Base-by-base conservation (phyloP, 371 early-diverging fungal species). In the Conidiobolus incongruus region DNA sequence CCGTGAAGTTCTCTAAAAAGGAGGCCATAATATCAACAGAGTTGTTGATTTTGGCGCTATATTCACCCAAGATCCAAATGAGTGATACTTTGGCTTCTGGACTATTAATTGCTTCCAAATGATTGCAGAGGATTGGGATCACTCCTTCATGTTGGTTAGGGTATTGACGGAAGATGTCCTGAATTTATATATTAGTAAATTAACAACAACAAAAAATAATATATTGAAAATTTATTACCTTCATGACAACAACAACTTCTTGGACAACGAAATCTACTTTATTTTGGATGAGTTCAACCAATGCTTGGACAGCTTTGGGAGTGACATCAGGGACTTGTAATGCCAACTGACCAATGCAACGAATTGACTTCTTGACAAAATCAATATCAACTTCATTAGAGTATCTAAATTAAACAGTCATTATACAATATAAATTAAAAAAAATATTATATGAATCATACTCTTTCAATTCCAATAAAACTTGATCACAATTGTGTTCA, bases 11-110 rank as follows among this genome's bases (percentile, higher is more conserved):
- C 35, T 86, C 82, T 23, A 81, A 53, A 52, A 89, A 88, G 34
- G 61, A 61, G 16, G 72, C 75, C 30, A 95, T 58, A 28, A 93
- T 54, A 40, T 77, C 83, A 52, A 70, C 73, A 1, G 91, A 77
- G 59, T 89, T 87, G 32, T 85, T 83, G 48, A 92, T 87, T 34
- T 85, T 63, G 44, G 89, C 86, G 2, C 88, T 84, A 58, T 95
- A 90, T 58, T 92, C 84, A 8, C 96, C 96, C 52, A 92, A 72
- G 45, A 95, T 90, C 96, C 96, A 95, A 45, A 92, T 79, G 65
- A 93, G 62, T 1, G 94, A 79, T 1, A 92, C 87, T 54, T 85
- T 86, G 32, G 96, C 91, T 41, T 93, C 91, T 11, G 90, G 80
- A 49, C 91, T 92, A 59, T 93, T 92, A 44, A 93, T 50, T 34